These are phyloP conservation scores for Avicennia marina DNA, from an alignment of 257 asterid genomes.

Conservation along the genomic window DNA sequence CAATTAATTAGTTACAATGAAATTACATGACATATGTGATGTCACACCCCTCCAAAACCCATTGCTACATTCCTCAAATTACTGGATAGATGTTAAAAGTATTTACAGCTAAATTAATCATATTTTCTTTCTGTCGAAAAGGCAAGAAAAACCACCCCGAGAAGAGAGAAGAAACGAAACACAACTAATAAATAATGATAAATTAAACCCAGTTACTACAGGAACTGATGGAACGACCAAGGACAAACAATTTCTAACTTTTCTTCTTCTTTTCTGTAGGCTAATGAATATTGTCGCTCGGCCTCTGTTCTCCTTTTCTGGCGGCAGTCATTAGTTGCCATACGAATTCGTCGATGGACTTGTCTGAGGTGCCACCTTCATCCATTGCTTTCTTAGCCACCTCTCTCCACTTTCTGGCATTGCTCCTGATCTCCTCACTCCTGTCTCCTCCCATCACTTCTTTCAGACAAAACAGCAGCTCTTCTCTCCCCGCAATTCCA, in stretches of 20 bases:
- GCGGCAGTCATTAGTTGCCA: constrained; percentile 11
- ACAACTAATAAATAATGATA: too few relatives aligned
- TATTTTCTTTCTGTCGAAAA: too few relatives aligned
- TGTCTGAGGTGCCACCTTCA: constrained; percentile 61
- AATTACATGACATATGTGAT: too few relatives aligned
- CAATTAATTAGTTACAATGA: too few relatives aligned
- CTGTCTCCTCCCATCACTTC: constrained; percentile 48
- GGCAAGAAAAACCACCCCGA: too few relatives aligned
- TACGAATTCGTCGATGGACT: constrained; percentile 44
- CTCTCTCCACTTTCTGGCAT: constrained; percentile 45
- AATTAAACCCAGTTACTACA: too few relatives aligned
- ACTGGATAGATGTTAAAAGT: too few relatives aligned
- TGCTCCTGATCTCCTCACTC: constrained; percentile 36
- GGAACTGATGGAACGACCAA: not conserved
- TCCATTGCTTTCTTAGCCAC: constrained; percentile 43
- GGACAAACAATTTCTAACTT: not conserved
- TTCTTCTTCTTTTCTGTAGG: not conserved
- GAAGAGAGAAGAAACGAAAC: too few relatives aligned
- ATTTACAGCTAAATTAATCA: too few relatives aligned
- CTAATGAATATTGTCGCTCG: not conserved
- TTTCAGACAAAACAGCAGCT: constrained; percentile 37
- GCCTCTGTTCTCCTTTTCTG: not conserved
- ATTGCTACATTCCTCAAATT: too few relatives aligned
- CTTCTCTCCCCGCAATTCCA: constrained; percentile 48
- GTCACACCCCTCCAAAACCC: too few relatives aligned